Evolutionary conservation across 768 basidiomycete genomes (phyloP).

Genomic region (Termitomyces sp.): DNA sequence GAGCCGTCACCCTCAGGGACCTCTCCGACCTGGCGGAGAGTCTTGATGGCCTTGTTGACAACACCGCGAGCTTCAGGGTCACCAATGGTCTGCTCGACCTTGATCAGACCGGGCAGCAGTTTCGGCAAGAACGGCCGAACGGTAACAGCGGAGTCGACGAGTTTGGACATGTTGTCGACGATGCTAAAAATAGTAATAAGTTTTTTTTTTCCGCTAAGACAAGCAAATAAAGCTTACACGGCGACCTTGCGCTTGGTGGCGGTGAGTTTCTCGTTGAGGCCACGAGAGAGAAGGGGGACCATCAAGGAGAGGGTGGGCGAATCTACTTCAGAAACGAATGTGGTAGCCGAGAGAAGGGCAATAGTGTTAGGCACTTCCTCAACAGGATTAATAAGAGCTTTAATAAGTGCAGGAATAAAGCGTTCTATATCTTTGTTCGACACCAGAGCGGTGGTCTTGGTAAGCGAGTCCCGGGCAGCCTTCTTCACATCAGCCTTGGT

Average conservation of each 20-base stretch:
- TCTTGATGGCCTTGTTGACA: slow-evolving; percentile 87
- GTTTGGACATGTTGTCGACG: slow-evolving; percentile 97
- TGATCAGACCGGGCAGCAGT: slow-evolving; percentile 92
- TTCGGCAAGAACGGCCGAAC: slow-evolving; percentile 97
- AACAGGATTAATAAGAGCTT: slow-evolving; percentile 97
- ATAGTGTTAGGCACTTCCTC: slow-evolving; percentile 98
- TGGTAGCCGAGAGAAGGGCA: slow-evolving; percentile 93
- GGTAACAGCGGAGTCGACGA: slow-evolving; percentile 91
- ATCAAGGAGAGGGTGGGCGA: slow-evolving; percentile 95
- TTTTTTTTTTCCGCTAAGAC: slow-evolving; percentile 11
- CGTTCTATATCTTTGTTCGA: slow-evolving; percentile 98
- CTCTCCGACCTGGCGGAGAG: slow-evolving; percentile 93
- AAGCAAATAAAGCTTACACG: slow-evolving; percentile 57
- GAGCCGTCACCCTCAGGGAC: slow-evolving; percentile 89
- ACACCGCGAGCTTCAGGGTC: slow-evolving; percentile 98
- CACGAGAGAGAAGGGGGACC: slow-evolving; percentile 93
- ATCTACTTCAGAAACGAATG: slow-evolving; percentile 99
- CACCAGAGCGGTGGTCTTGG: slow-evolving; percentile 90
- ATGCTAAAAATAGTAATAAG: slow-evolving; percentile 51
- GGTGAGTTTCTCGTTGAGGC: slow-evolving; percentile 91
- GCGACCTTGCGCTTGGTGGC: slow-evolving; percentile 97
- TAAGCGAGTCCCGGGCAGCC: slow-evolving; percentile 91
- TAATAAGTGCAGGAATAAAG: slow-evolving; percentile 97
- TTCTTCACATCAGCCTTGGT: slow-evolving; percentile 99
- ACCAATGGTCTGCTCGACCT: slow-evolving; percentile 91